A percentile compares a stretch with the other conserved stretches of the same genome.
These are phyloP conservation scores for Lentinus tigrinus DNA, from an alignment of 768 basidiomycete genomes.

Conservation along the genomic window DNA sequence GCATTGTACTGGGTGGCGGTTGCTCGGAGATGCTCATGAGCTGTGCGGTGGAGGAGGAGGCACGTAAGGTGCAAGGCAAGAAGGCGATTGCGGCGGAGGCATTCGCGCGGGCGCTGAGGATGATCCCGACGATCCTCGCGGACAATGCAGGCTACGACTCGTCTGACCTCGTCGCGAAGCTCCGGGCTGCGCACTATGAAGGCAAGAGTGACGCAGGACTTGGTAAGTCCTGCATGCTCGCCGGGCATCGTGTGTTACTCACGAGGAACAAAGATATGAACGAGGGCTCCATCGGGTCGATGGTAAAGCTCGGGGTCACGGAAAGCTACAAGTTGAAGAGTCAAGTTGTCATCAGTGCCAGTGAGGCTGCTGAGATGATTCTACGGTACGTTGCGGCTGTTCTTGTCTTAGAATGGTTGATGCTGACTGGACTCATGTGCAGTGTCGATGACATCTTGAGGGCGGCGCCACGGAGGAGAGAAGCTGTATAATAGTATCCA, in stretches of 20 bases:
- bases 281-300: slow-evolving; percentile 78
- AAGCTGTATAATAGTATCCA: slow-evolving; percentile 53
- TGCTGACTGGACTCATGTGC: not conserved
- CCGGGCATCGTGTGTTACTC: not conserved
- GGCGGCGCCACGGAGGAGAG: slow-evolving; percentile 80
- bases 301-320: slow-evolving; percentile 85
- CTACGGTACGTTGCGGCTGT: slow-evolving; percentile 58
- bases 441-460: slow-evolving; percentile 93
- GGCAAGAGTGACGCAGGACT: slow-evolving; percentile 85
- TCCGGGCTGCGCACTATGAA: slow-evolving; percentile 93
- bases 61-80: slow-evolving; percentile 84
- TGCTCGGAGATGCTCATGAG: slow-evolving; percentile 99
- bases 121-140: slow-evolving; percentile 95
- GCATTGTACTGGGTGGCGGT: slow-evolving; percentile 92
- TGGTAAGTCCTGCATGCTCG: slow-evolving; percentile 47
- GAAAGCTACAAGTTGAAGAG: slow-evolving; percentile 98
- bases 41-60: slow-evolving; percentile 88
- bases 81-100: slow-evolving; percentile 94
- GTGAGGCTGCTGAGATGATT: slow-evolving; percentile 98
- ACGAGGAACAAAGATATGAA: slow-evolving; percentile 74
- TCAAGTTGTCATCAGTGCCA: slow-evolving; percentile 92
- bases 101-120: slow-evolving; percentile 83
- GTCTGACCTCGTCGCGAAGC: slow-evolving; percentile 86
- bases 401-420: not conserved
- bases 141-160: slow-evolving; percentile 99